These are phyloP conservation scores for Penicillium brasilianum DNA, from an alignment of 2,329 filamentous ascomycete species.

Conservation along the genomic window DNA sequence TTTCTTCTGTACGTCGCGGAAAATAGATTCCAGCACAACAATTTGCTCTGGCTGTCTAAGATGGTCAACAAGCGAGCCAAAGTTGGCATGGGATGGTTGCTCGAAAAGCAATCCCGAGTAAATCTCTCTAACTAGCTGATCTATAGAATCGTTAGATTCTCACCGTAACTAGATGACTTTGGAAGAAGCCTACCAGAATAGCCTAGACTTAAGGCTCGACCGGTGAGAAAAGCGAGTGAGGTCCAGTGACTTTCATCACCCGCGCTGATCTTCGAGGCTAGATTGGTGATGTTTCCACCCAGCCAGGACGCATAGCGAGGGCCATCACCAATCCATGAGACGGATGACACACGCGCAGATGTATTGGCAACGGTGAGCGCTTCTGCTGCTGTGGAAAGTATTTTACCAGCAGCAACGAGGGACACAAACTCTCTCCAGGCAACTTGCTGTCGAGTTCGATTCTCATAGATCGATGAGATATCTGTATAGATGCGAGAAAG, in stretches of 20 bases:
- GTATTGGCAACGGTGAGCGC: constrained; percentile 49
- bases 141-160: constrained; percentile 36
- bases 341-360: constrained; percentile 28
- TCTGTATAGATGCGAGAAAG: constrained; percentile 53
- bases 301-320: constrained; percentile 73
- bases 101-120: constrained; percentile 44
- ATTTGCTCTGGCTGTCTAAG: constrained; percentile 57
- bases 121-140: constrained; percentile 47
- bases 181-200: constrained; percentile 64
- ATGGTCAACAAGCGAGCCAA: constrained; percentile 47
- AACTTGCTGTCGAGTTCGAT: constrained; percentile 54
- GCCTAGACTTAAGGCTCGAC: constrained; percentile 71
- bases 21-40: constrained; percentile 50
- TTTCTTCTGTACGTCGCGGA: constrained; percentile 50
- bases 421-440: constrained; percentile 68
- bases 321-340: constrained; percentile 69
- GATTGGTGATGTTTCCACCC: constrained; percentile 62
- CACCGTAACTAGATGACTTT: not conserved
- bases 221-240: constrained; percentile 52
- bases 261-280: constrained; percentile 50
- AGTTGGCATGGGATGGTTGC: constrained; percentile 32
- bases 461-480: constrained; percentile 47
- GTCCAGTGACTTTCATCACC: constrained; percentile 38
- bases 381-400: constrained; percentile 64
- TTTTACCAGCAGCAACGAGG: constrained; percentile 63